Conservation (phyloP, 2,329 filamentous ascomycete genomes). For the Cytospora mali region DNA sequence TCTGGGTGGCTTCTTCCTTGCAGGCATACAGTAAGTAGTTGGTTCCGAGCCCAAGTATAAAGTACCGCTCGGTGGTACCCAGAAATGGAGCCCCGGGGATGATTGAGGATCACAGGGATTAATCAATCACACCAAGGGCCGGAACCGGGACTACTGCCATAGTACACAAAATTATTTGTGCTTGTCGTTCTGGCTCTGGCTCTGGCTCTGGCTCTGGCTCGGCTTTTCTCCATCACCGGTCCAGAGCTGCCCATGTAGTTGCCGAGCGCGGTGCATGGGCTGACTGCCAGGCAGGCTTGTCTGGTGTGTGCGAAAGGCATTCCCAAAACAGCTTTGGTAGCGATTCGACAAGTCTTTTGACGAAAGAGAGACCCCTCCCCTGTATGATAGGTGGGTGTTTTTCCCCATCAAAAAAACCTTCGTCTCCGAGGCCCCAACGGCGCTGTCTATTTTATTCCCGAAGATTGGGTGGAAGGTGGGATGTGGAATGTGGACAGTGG, state of each 20-base stretch:
- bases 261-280: too few species aligned
- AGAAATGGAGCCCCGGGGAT: conserved; percentile 19
- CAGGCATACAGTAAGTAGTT: background rate
- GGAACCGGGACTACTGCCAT: background rate
- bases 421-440: conserved; percentile 7
- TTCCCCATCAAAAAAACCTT: conserved; percentile 6
- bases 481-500: conserved; percentile 8
- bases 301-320: background rate
- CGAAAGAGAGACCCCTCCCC: background rate
- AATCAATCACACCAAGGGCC: conserved; percentile 7
- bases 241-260: background rate
- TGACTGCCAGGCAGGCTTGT: background rate
- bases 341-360: background rate
- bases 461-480: conserved; percentile 15
- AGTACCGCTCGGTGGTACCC: conserved; percentile 7
- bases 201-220: background rate
- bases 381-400: conserved; percentile 12
- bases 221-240: background rate
- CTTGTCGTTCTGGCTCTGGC: background rate
- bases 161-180: background rate
- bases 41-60: conserved; percentile 21
- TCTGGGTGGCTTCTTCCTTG: conserved; percentile 20
- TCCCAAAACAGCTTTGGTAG: background rate
- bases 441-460: conserved; percentile 12
- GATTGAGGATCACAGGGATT: conserved; percentile 12